Conservation (phyloP, 805 yeast species). For the Saturnispora gosingensis region DNA sequence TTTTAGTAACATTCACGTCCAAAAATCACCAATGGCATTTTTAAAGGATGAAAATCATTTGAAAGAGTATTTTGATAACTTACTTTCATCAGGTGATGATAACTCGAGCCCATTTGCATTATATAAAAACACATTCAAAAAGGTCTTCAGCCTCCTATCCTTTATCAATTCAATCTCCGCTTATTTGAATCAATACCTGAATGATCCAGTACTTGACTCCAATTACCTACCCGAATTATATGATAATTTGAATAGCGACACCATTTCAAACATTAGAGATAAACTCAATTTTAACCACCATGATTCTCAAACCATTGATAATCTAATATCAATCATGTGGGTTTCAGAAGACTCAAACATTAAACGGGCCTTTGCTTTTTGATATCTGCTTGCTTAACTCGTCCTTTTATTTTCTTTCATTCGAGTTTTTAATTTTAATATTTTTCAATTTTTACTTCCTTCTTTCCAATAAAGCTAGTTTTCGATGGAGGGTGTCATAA, state of each 20-base stretch:
- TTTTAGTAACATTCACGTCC: background rate
- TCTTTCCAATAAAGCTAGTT: background rate
- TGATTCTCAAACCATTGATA: background rate
- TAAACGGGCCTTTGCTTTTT: background rate
- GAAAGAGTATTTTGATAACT: background rate
- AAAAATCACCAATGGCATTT: background rate
- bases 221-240: background rate
- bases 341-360: conserved; percentile 5
- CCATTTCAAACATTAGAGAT: background rate
- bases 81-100: background rate
- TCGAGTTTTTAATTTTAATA: background rate
- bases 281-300: background rate
- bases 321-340: conserved; percentile 6
- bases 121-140: background rate
- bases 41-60: background rate
- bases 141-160: conserved; percentile 6
- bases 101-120: background rate
- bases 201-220: background rate
- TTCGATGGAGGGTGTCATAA: background rate
- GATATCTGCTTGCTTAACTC: background rate
- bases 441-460: background rate
- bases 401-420: background rate
- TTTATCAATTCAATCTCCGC: conserved; percentile 4
- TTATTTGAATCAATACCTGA: background rate
- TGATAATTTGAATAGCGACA: background rate